phyloP scores from a whole-genome alignment of 2,329 filamentous ascomycete genomes.

The Remersonia thermophila region DNA sequence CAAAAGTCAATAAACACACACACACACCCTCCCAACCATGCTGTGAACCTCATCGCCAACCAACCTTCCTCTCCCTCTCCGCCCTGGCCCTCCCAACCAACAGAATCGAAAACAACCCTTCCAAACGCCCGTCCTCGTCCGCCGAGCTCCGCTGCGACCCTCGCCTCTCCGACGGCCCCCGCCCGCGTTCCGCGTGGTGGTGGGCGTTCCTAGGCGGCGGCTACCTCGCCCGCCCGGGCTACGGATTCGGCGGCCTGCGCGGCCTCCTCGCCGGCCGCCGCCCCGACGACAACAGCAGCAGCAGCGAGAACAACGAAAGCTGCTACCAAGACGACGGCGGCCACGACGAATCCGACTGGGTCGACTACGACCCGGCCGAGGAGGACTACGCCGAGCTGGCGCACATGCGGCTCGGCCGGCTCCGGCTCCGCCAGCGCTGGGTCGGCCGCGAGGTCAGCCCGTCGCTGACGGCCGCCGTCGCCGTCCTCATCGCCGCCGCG shows the following conservation, averaged over 20 bases:
- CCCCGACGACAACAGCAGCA: constrained; percentile 9
- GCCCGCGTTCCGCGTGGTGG: no score
- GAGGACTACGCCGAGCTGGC: constrained; percentile 19
- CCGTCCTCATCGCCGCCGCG: constrained; percentile 11
- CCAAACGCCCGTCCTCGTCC: constrained; percentile 15
- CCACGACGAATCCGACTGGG: neutral
- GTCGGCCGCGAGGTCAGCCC: constrained; percentile 20
- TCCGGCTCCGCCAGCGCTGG: constrained; percentile 22
- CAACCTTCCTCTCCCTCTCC: neutral
- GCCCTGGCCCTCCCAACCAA: neutral
- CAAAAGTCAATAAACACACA: neutral
- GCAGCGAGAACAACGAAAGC: neutral
- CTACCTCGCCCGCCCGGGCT: no score
- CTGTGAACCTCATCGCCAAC: no score
- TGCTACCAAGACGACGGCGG: neutral
- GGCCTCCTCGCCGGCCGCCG: no score
- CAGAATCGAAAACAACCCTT: constrained; percentile 20
- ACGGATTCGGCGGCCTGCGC: no score
- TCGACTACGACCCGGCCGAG: neutral
- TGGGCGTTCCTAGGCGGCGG: no score
- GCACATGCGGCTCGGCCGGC: constrained; percentile 22
- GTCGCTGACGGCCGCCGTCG: constrained; percentile 16
- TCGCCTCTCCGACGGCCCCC: neutral
- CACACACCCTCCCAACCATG: neutral
- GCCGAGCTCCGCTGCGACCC: constrained; percentile 15